Evolutionary conservation across 345 rosid genomes (phyloP).

Genomic region (Arabis hirsuta): DNA sequence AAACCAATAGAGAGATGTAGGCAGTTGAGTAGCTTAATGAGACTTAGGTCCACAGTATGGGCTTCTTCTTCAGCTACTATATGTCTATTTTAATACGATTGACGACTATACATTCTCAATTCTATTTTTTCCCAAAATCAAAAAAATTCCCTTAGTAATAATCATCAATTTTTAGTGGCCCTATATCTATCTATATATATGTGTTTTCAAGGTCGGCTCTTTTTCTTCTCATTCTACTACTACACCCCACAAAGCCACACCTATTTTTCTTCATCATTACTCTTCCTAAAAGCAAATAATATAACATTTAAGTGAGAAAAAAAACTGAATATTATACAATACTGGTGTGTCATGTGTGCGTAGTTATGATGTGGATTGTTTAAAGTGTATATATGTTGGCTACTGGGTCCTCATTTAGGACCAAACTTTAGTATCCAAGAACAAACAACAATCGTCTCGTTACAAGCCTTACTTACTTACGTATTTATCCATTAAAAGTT

Average conservation of each 20-base stretch:
- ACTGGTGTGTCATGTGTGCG: slow-evolving; percentile 38
- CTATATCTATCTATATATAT: slow-evolving; percentile 18
- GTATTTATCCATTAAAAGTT: slow-evolving; percentile 16
- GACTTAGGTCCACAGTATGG: slow-evolving; percentile 41
- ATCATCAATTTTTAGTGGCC: slow-evolving; percentile 32
- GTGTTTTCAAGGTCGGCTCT: slow-evolving; percentile 40
- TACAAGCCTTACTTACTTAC: slow-evolving; percentile 7
- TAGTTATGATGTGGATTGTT: slow-evolving; percentile 40
- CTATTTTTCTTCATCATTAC: slow-evolving; percentile 37
- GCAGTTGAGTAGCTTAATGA: slow-evolving; percentile 37
- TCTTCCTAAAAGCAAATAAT: slow-evolving; percentile 25
- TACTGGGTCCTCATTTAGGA: slow-evolving; percentile 33
- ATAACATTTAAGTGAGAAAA: slow-evolving; percentile 13
- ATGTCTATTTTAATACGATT: not conserved
- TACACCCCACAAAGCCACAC: slow-evolving; percentile 40
- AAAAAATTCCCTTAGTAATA: slow-evolving; percentile 10
- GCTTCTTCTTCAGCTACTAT: slow-evolving; percentile 20
- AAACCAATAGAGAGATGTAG: slow-evolving; percentile 20
- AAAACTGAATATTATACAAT: slow-evolving; percentile 19
- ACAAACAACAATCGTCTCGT: slow-evolving; percentile 21
- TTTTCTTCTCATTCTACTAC: slow-evolving; percentile 38
- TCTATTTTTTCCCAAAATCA: not conserved
- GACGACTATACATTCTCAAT: slow-evolving; percentile 26
- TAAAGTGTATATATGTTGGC: slow-evolving; percentile 34
- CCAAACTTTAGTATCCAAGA: slow-evolving; percentile 35